Evolutionary conservation across 2,329 filamentous ascomycete genomes (phyloP).

Genomic region (Talaromyces sp.): DNA sequence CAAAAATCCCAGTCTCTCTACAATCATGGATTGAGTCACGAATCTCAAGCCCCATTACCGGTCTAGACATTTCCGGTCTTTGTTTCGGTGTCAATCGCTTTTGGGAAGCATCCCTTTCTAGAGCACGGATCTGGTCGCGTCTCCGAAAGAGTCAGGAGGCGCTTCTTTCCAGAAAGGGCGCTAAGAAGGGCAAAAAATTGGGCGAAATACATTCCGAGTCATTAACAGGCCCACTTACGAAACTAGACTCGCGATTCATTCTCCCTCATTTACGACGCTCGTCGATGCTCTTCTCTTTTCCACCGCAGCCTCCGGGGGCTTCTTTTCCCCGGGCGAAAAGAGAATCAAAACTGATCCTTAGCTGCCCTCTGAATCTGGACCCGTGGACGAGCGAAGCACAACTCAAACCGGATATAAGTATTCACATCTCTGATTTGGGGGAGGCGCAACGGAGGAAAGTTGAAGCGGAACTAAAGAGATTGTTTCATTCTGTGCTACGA

Average conservation of each 20-base stretch:
- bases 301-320: neutral
- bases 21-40: conserved; percentile 36
- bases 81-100: conserved; percentile 44
- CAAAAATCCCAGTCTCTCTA: conserved; percentile 30
- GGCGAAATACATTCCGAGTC: neutral
- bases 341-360: conserved; percentile 29
- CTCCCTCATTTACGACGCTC: conserved; percentile 38
- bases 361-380: conserved; percentile 36
- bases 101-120: conserved; percentile 40
- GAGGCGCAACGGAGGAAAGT: conserved; percentile 27
- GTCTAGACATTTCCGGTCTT: conserved; percentile 39
- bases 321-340: neutral
- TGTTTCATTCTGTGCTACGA: conserved; percentile 36
- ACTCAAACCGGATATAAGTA: conserved; percentile 35
- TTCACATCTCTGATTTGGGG: conserved; percentile 23
- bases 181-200: neutral
- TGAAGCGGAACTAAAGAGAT: conserved; percentile 37
- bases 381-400: conserved; percentile 42
- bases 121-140: conserved; percentile 37
- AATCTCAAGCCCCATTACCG: conserved; percentile 34
- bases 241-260: conserved; percentile 28
- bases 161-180: conserved; percentile 14
- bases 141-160: conserved; percentile 28
- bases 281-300: conserved; percentile 31
- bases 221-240: conserved; percentile 21